A percentile compares a stretch with the other conserved stretches of the same genome.
phyloP scores from a whole-genome alignment of 2,329 filamentous ascomycete species.

The Penicillium sclerotiorum region DNA sequence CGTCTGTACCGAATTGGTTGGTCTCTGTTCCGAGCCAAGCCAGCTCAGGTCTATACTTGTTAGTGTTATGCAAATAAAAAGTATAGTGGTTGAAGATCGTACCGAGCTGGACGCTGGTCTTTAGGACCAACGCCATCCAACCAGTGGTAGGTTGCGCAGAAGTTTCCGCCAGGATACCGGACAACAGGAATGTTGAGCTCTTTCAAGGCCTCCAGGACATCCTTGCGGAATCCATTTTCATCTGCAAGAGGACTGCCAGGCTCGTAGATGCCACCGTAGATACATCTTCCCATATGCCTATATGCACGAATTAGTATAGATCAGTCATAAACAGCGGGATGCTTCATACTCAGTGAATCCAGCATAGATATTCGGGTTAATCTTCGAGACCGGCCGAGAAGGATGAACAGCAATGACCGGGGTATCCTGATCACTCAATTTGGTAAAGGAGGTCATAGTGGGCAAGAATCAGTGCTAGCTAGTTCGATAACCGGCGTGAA shows the following conservation, averaged over 20 bases:
- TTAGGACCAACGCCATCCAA: constrained; percentile 75
- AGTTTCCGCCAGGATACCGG: constrained; percentile 82
- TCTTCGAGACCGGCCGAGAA: constrained; percentile 67
- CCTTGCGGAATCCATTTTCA: constrained; percentile 73
- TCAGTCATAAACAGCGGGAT: too few relatives aligned
- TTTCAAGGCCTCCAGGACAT: constrained; percentile 73
- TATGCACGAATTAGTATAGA: constrained; percentile 16
- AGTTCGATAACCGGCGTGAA: too few relatives aligned
- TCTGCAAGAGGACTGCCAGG: constrained; percentile 74
- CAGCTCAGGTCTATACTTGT: constrained; percentile 63
- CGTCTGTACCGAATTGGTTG: constrained; percentile 82
- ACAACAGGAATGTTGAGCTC: constrained; percentile 77
- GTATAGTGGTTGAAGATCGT: constrained; percentile 13
- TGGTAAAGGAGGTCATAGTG: constrained; percentile 72
- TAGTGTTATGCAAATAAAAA: not conserved
- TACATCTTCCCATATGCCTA: constrained; percentile 86
- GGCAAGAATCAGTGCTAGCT: too few relatives aligned
- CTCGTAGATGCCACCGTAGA: constrained; percentile 85
- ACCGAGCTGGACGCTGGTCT: constrained; percentile 65
- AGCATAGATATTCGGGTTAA: constrained; percentile 79
- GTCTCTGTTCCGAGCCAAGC: constrained; percentile 77
- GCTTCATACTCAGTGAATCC: constrained; percentile 80
- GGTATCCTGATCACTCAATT: constrained; percentile 61
- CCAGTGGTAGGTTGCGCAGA: constrained; percentile 85
- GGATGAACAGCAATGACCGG: constrained; percentile 69